phyloP scores from a whole-genome alignment of 495 filamentous ascomycete species.

The Neurospora sp. region DNA sequence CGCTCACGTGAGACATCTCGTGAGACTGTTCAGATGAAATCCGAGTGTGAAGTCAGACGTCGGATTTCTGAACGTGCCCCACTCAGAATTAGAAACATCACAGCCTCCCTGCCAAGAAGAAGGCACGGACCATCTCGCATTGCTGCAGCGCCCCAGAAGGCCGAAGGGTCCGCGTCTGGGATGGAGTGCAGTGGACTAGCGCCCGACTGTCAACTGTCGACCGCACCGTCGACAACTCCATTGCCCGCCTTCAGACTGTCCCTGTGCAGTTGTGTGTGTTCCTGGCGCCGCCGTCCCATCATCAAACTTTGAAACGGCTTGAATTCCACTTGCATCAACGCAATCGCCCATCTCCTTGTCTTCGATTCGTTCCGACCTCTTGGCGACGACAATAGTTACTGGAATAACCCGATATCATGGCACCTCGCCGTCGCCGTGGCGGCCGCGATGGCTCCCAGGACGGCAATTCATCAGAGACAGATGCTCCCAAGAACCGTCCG shows the following conservation, averaged over 20 bases:
- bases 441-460: slow-evolving; percentile 14
- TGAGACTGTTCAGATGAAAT: neutral
- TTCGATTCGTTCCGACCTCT: neutral
- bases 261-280: neutral
- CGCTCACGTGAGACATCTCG: neutral
- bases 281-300: neutral
- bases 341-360: neutral
- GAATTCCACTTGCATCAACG: neutral
- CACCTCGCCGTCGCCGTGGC: slow-evolving; percentile 24
- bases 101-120: slow-evolving; percentile 21
- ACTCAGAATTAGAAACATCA: neutral
- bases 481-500: slow-evolving; percentile 24
- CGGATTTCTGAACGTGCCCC: neutral
- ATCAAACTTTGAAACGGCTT: neutral
- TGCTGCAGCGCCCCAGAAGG: slow-evolving; percentile 3
- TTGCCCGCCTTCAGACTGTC: neutral
- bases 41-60: neutral
- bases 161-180: slow-evolving; percentile 21
- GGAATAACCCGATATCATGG: slow-evolving; percentile 15
- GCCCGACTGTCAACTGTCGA: neutral
- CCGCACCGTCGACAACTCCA: neutral
- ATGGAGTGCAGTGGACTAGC: neutral
- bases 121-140: slow-evolving; percentile 17
- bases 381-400: neutral
- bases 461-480: slow-evolving; percentile 9